Evolutionary conservation across 2,329 filamentous ascomycete species (phyloP), one percentile per base, ranked within the genome.

Genomic region (Colletotrichum musae): DNA sequence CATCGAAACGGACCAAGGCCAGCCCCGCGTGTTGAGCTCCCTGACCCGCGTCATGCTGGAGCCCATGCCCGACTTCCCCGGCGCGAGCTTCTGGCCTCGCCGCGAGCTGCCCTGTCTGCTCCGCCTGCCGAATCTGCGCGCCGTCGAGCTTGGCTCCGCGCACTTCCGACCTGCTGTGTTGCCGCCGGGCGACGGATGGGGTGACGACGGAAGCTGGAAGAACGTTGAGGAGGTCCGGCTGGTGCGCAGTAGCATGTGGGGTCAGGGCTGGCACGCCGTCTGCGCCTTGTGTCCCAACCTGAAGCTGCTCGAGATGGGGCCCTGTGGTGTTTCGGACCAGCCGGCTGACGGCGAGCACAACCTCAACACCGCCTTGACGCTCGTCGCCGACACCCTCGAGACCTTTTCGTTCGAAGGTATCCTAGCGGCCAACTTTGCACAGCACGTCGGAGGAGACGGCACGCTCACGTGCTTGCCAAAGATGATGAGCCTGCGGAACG

Each of bases 41-140:
- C 68, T 70, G 21, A 70, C 68, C 28, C 68, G 68, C 24, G 58
- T 70, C 64, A 70, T 70, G 68, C 18, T 70, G 6, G 68, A 70
- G 52, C 68, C 68, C 12, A 70, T 70, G 68, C 68, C 68, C 15
- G 68, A 70, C 41, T 70, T 63, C 18, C 68, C 68, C 6, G 68
- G 68, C 3, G 64, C 63, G 2, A 69, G 16, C 16, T 70, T 70
- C 58, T 70, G 68, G 68, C 68, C 68, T 6, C 68, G 68, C 9
- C 68, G 68, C 12, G 68, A 70, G 21, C 24, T 70, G 15, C 68
- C 68, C 2, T 70, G 68, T 16, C 53, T 70, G 13, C 53, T 70
- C 10, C 52, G 68, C 12, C 58, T 70, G 15, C 68, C 68, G 26
- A 70, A 51, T 18, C 28, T 70, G 13, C 64, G 65, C n/a, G 66